Conservation (phyloP, 352 stramenopile genomes). For the Globisporangium nodosum region DNA sequence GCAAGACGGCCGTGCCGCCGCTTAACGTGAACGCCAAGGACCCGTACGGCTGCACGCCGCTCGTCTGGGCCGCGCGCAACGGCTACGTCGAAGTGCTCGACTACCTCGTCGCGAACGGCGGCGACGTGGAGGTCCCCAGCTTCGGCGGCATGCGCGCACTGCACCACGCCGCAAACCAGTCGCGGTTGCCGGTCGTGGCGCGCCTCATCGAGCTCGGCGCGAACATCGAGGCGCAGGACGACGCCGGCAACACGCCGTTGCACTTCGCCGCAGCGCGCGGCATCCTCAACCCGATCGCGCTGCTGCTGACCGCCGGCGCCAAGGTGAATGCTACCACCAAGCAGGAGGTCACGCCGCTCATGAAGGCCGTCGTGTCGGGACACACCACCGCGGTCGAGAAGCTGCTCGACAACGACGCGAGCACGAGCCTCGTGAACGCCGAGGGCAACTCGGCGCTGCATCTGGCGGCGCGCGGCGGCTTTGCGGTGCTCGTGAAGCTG, state of each 20-base stretch:
- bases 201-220: slow-evolving; percentile 73
- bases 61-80: slow-evolving; percentile 82
- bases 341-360: slow-evolving; percentile 79
- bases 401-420: slow-evolving; percentile 80
- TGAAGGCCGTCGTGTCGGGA: slow-evolving; percentile 81
- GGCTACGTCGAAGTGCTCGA: slow-evolving; percentile 78
- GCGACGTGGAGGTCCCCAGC: slow-evolving; percentile 58
- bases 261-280: slow-evolving; percentile 71
- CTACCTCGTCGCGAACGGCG: slow-evolving; percentile 62
- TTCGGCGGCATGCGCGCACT: slow-evolving; percentile 79
- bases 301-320: slow-evolving; percentile 69
- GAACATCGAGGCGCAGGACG: slow-evolving; percentile 74
- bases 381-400: slow-evolving; percentile 83
- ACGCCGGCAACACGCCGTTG: slow-evolving; percentile 79
- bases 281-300: slow-evolving; percentile 80
- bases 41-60: slow-evolving; percentile 68
- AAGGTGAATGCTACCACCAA: slow-evolving; percentile 71
- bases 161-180: slow-evolving; percentile 85
- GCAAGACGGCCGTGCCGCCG: slow-evolving; percentile 30
- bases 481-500: slow-evolving; percentile 59
- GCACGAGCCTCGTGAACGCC: slow-evolving; percentile 46
- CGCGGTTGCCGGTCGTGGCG: slow-evolving; percentile 46
- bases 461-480: slow-evolving; percentile 74
- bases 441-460: slow-evolving; percentile 86
- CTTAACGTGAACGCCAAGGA: slow-evolving; percentile 82